Base-by-base conservation (phyloP, 352 stramenopile genomes). In the Phytophthora syringae region DNA sequence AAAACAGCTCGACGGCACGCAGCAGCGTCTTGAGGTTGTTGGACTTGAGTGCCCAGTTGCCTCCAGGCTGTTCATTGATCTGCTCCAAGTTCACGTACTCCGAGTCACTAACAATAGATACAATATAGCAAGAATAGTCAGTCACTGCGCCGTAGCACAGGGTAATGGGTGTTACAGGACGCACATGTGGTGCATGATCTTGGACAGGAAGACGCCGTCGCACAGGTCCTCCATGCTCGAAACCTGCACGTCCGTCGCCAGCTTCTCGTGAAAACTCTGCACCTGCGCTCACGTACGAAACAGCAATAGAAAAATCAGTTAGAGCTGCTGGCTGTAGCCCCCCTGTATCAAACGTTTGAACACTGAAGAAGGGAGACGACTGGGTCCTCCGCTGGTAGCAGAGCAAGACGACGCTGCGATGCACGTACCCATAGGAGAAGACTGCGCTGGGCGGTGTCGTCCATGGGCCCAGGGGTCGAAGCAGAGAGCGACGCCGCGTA, bases 121-220 rank as follows among this genome's bases (percentile, higher is more conserved):
- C 21, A 39, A 16, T 40, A 60, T 30, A 36, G 22, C 21, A 27
- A 4, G 47, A 36, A 7, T 43, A 57, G 64, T 62, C 32, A 67
- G 56, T 64, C 25, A 25, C 34, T 45, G 13, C n/a, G 36, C 7
- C 13, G 7, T 42, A 43, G 5, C 7, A 20, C 16, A n/a, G 9
- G 30, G 28, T 51, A 24, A 16, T 22, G 52, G 27, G 9, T 32
- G 5, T 5, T 9, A 32, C 28, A 51, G 27, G 42, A 79, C 82
- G 60, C 75, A 95, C 87, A 95, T 93, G 68, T 89, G 75, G 64
- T 95, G 82, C 80, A 95, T 89, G 59, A 95, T 82, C 62, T 90
- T 85, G 52, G 82, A 76, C 42, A 95, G 74, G 61, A 95, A 92
- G 47, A 95, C 83, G 53, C 87, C 87, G 58, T 95, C 85, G 52